These are phyloP conservation scores for Sporothrix protearum DNA, from an alignment of 2,329 filamentous ascomycete genomes.

Conservation along the genomic window DNA sequence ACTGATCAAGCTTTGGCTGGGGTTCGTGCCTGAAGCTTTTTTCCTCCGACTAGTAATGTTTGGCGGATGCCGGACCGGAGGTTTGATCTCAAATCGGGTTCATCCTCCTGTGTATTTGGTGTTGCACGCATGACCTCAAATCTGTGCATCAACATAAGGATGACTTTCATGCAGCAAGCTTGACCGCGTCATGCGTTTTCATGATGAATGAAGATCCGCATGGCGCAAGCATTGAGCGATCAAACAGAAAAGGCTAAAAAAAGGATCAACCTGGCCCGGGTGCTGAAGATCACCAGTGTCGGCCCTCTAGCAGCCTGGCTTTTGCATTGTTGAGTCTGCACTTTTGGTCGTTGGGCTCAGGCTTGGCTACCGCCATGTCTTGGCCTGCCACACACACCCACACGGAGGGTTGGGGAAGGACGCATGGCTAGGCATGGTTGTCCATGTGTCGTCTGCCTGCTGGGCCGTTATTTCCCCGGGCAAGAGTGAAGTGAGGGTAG, in stretches of 20 bases:
- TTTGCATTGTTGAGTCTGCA: background rate
- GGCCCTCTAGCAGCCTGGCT: background rate
- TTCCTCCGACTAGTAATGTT: background rate
- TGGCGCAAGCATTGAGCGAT: background rate
- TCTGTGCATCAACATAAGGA: background rate
- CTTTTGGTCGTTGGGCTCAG: background rate
- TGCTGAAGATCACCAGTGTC: constrained; percentile 2
- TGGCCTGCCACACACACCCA: background rate
- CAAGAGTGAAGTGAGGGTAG: background rate
- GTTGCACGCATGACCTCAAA: background rate
- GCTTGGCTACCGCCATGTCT: background rate
- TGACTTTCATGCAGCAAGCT: background rate
- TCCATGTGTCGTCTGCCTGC: background rate
- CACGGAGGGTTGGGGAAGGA: background rate
- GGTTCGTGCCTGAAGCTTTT: background rate
- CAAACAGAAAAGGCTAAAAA: background rate
- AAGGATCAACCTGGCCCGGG: background rate
- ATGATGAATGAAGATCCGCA: background rate
- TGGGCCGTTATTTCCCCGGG: background rate
- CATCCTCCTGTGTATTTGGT: background rate
- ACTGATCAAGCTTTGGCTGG: background rate
- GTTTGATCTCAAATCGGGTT: background rate
- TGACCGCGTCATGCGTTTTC: background rate
- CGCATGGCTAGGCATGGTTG: background rate
- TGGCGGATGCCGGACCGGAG: background rate